A percentile compares a stretch with the other conserved stretches of the same genome.
Evolutionary conservation across 2,329 filamentous ascomycete genomes (phyloP).

Genomic region (Thelonectria blattea): DNA sequence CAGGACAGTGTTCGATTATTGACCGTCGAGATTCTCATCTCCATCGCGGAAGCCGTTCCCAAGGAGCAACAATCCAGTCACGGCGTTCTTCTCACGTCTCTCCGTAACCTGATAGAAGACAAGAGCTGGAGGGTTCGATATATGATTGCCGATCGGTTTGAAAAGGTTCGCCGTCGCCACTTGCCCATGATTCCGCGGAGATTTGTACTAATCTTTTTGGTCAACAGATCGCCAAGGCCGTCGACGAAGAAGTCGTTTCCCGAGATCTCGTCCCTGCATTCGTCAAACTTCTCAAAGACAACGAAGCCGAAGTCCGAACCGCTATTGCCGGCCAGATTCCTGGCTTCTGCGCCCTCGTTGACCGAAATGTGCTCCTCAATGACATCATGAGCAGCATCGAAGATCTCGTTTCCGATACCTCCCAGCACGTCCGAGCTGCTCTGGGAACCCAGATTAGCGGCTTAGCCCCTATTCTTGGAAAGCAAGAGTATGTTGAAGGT

Average conservation of each 20-base stretch:
- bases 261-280: conserved; percentile 95
- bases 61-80: conserved; percentile 98
- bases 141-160: conserved; percentile 98
- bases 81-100: conserved; percentile 85
- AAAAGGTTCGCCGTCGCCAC: conserved; percentile 66
- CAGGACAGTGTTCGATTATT: conserved; percentile 96
- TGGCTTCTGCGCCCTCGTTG: conserved; percentile 90
- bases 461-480: conserved; percentile 93
- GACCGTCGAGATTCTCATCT: conserved; percentile 95
- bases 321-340: conserved; percentile 98
- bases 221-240: conserved; percentile 89
- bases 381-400: conserved; percentile 97
- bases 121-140: conserved; percentile 99
- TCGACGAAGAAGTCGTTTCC: conserved; percentile 94
- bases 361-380: conserved; percentile 85
- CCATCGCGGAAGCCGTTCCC: conserved; percentile 94
- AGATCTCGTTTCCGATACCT: conserved; percentile 93
- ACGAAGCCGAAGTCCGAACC: conserved; percentile 95
- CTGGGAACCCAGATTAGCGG: conserved; percentile 97
- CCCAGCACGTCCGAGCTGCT: conserved; percentile 94
- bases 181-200: conserved; percentile 42
- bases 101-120: conserved; percentile 94
- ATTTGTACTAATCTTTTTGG: conserved; percentile 10
- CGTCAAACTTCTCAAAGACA: conserved; percentile 96
- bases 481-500: conserved; percentile 78